Evolutionary conservation across 768 basidiomycete genomes (phyloP).

Genomic region (Leccinum rimulosum): DNA sequence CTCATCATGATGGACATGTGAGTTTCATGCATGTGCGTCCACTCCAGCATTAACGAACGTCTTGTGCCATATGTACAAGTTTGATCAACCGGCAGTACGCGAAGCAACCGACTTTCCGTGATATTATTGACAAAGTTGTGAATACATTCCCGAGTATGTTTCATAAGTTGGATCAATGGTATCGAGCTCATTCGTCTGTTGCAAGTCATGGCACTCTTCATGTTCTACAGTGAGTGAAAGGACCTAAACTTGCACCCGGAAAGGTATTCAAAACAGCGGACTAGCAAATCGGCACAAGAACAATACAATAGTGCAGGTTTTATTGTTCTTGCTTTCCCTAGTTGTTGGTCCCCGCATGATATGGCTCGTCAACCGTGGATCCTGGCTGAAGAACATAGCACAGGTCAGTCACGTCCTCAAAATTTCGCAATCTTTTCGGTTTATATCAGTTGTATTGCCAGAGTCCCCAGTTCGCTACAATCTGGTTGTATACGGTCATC

Average conservation of each 20-base stretch:
- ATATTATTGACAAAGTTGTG: conserved; percentile 54
- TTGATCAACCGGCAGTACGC: conserved; percentile 80
- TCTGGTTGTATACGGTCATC: conserved; percentile 75
- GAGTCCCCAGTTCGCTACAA: conserved; percentile 75
- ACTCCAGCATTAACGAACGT: background rate
- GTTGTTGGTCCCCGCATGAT: conserved; percentile 63
- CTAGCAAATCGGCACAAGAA: conserved; percentile 63
- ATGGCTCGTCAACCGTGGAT: conserved; percentile 65
- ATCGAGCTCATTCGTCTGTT: conserved; percentile 2
- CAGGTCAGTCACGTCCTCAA: conserved; percentile 47
- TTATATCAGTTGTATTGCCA: conserved; percentile 27
- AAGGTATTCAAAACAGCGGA: conserved; percentile 3
- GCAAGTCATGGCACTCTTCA: conserved; percentile 68
- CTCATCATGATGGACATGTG: conserved; percentile 85
- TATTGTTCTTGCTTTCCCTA: conserved; percentile 58
- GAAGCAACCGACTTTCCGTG: conserved; percentile 48
- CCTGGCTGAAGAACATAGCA: conserved; percentile 69
- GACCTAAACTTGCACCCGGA: background rate
- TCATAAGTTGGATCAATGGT: background rate
- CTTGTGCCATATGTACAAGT: conserved; percentile 37
- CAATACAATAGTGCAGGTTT: conserved; percentile 48
- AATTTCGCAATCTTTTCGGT: background rate
- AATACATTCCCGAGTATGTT: conserved; percentile 72
- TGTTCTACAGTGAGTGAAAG: conserved; percentile 35
- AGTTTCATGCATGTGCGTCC: conserved; percentile 27